Evolutionary conservation across 2,329 filamentous ascomycete species (phyloP), one percentile per base, ranked within the genome.

Genomic region (Arthroderma sp.): DNA sequence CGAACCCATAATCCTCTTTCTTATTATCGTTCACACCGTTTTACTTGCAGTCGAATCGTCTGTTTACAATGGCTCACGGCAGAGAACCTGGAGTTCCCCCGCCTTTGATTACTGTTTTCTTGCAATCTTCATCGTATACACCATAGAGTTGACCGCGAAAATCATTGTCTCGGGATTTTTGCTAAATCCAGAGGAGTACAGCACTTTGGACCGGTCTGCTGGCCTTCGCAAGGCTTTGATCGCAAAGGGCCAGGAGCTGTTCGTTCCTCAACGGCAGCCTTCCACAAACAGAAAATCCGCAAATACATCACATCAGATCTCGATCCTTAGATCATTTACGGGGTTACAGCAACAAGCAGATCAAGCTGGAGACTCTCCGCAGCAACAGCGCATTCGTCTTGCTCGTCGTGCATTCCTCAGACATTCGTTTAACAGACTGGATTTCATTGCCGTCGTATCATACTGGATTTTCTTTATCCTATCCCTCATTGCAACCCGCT

Each of bases 141-240:
- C 88, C 0, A 57, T 93, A 22, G 93, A 98, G 62, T 74, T 93
- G 32, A 68, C 82, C 45, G 79, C 85, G 49, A 83, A 88, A 45
- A 81, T 88, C 36, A 81, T 98, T 48, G 93, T 98, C 0, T 98
- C 91, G 0, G 93, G 91, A 0, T 83, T 98, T 54, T 72, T 98
- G 30, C 70, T 94, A 52, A 98, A 98, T 58, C 84, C 91, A 1
- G 70, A 78, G 6, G 88, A 95, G 59, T 95, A 95, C 62, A 94
- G 85, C 62, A 93, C 87, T 4, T 83, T 93, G 49, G 84, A 93
- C 61, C 77, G 85, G 43, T 77, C 81, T 51, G 72, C 81, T 30
- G 85, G 87, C 7, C 65, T 94, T 6, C 78, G 77, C 43, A 79
- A 81, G 51, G 84, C 82, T 7, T 69, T 95, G 15, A 68, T 78